phyloP scores from a whole-genome alignment of 257 asterid genomes.

The Datura wrightii region DNA sequence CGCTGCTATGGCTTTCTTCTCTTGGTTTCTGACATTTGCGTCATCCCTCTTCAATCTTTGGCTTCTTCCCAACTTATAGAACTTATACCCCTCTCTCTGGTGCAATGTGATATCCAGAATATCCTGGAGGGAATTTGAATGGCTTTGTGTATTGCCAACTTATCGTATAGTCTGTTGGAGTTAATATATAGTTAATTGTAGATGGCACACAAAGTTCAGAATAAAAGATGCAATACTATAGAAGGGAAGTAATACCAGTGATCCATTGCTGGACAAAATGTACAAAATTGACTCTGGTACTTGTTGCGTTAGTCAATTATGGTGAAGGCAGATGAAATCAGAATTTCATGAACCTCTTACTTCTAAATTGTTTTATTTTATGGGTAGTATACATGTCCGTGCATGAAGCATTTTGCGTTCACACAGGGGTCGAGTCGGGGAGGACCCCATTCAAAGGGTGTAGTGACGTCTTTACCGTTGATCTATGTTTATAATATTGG shows the following conservation, averaged over 20 bases:
- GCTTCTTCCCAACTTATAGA: slow-evolving; percentile 56
- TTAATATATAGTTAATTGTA: slow-evolving; percentile 24
- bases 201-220: not conserved
- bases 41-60: slow-evolving; percentile 90
- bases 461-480: too few relatives aligned
- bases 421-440: too few relatives aligned
- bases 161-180: not conserved
- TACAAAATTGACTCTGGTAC: not conserved
- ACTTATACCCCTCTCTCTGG: not conserved
- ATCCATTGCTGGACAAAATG: not conserved
- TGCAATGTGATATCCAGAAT: not conserved
- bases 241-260: not conserved
- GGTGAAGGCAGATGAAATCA: not conserved
- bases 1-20: slow-evolving; percentile 88
- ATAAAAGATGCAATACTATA: not conserved
- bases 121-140: slow-evolving; percentile 36
- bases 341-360: not conserved
- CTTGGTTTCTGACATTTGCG: slow-evolving; percentile 81
- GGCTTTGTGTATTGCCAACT: slow-evolving; percentile 15
- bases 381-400: not conserved
- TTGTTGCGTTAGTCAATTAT: slow-evolving; percentile 11
- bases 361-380: not conserved
- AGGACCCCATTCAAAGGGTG: too few relatives aligned
- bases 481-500: too few relatives aligned
- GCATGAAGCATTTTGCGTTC: not conserved